Evolutionary conservation across 345 rosid genomes (phyloP), one percentile per base, ranked within the genome.

Genomic region (Hibiscus tridactylites): DNA sequence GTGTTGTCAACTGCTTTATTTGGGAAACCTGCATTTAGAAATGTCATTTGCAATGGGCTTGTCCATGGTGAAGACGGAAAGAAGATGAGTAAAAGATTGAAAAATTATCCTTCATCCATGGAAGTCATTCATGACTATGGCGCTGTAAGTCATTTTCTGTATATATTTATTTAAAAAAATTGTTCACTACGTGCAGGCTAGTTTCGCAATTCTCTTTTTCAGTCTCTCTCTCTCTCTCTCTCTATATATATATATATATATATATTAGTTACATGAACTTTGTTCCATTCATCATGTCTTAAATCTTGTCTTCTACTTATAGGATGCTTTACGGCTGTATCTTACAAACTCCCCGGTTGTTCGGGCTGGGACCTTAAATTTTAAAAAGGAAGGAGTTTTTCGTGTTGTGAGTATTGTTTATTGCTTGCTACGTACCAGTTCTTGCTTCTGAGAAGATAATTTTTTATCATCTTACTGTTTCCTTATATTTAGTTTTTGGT

Each of bases 61-160:
- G 98, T 96, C 44, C 88, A 92, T 74, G 98, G 95, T 26, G 95
- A 91, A 77, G 99, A 96, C 88, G 99, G 99, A 61, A 96, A 88
- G 81, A 96, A 96, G 88, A 96, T 96, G 99, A 82, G 90, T 83
- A 92, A 96, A 81, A 92, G 84, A 68, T 79, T 92, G 80, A 86
- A 79, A 79, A 96, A 96, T 72, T 96, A 92, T 78, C 99, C 99
- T 29, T 85, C 94, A 13, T 98, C 99, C 44, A 70, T 85, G 79
- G 94, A 96, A 15, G 93, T 96, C 72, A 92, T 96, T 61, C 74
- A 88, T 83, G 96, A 91, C 61, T 88, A 92, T 73, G 99, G 99
- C 61, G 99, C 99, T 73, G 99, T 95, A 87, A 84, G 97, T 83
- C 61, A 17, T 57, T 61, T 15, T 37, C 56, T 35, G 8, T 35